These are phyloP conservation scores for Xylariaceae sp. DNA, from an alignment of 2,329 filamentous ascomycete species.

Conservation along the genomic window DNA sequence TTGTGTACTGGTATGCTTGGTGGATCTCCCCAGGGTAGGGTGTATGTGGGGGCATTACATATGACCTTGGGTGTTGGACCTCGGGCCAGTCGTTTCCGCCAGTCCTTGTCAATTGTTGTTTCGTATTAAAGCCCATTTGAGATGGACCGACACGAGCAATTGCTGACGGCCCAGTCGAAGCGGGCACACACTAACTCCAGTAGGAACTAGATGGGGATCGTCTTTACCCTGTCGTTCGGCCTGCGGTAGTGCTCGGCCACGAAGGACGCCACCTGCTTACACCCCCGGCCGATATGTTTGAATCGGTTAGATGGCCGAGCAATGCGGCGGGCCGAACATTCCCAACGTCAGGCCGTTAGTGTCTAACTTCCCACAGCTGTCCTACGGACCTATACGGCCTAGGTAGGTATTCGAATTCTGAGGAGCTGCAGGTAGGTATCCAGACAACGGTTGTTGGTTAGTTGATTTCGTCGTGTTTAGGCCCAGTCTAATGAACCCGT, in stretches of 20 bases:
- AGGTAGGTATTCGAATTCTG: too few species aligned
- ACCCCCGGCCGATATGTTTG: too few species aligned
- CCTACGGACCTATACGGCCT: too few species aligned
- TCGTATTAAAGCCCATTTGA: conserved; percentile 18
- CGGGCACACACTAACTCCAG: neutral
- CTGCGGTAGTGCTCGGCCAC: neutral
- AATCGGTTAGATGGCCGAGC: too few species aligned
- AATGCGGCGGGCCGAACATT: too few species aligned
- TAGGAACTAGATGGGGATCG: neutral
- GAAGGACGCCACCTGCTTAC: too few species aligned
- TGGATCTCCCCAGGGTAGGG: conserved; percentile 16
- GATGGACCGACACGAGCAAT: conserved; percentile 16
- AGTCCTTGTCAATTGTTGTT: conserved; percentile 17
- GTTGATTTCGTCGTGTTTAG: too few species aligned
- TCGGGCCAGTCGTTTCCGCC: conserved; percentile 14
- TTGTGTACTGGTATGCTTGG: neutral
- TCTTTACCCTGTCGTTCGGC: neutral
- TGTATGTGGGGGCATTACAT: conserved; percentile 17
- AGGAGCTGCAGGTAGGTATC: too few species aligned
- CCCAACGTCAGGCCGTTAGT: too few species aligned
- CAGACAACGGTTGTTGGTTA: too few species aligned
- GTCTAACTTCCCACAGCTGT: too few species aligned
- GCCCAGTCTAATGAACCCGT: too few species aligned
- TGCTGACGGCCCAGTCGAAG: neutral
- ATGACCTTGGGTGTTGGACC: neutral